Evolutionary conservation across 2,329 filamentous ascomycete species (phyloP), one percentile per base, ranked within the genome.

Genomic region (Beauveria sp.): DNA sequence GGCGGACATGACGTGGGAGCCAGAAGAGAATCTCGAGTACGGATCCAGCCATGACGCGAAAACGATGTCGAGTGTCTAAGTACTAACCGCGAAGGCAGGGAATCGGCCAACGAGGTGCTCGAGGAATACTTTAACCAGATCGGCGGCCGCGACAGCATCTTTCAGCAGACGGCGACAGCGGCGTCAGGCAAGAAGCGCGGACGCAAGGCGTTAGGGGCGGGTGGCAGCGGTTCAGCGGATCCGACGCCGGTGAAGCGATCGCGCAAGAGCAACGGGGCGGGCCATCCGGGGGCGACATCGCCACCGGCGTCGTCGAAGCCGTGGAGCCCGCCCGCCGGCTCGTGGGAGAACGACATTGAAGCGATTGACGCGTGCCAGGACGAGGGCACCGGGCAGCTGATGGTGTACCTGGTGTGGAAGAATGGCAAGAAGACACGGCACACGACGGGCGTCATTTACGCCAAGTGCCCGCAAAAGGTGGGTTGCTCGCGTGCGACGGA

Each of bases 381-480:
- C 66, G 80, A 82, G 55, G 77, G 81, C 28, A 77, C 76, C 4
- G 82, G 80, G 20, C 81, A 80, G 62, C 77, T 90, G 16, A 79
- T 85, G 37, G 88, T 89, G 1, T 91, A 87, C 66, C 74, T 92
- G 37, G 84, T 84, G 14, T 93, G 90, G 90, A 87, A 85, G 67
- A 85, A 88, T 63, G 85, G 85, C 9, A 78, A 84, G 53, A 92
- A 91, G 76, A 90, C 88, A 1, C 86, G 89, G 69, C 90, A 93
- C 67, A 80, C 84, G 10, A 84, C 90, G 18, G 72, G 79, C 22
- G 80, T 86, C 16, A 81, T 92, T 8, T 90, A 92, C 67, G 81
- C 85, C 68, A 87, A 91, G 66, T 92, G 89, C 66, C 90, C 90
- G 0, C 90, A 93, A 69, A 90, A 87, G 80, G 88, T 88, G 71